Conservation (phyloP, 2,329 filamentous ascomycete genomes). For the Pseudogymnoascus destructans region DNA sequence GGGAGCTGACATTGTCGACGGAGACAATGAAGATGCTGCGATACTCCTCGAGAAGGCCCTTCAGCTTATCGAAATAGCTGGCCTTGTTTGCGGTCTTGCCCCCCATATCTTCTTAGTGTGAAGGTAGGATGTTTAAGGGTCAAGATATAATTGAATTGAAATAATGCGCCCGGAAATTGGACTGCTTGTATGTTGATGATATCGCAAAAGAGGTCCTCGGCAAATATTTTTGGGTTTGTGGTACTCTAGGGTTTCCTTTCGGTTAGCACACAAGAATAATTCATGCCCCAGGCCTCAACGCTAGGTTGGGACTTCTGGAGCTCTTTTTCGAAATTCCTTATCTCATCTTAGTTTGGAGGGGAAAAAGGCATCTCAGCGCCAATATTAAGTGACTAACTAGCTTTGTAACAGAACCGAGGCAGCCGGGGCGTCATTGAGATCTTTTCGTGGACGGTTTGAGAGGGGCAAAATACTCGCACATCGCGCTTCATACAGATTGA, state of each 20-base stretch:
- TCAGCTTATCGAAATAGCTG: constrained; percentile 99
- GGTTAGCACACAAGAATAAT: constrained; percentile 2
- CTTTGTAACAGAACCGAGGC: constrained; percentile 4
- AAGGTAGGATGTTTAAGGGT: constrained; percentile 99
- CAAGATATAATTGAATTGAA: constrained; percentile 29
- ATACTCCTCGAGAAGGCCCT: constrained; percentile 92
- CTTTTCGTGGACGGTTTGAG: not conserved
- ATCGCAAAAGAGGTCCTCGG: constrained; percentile 8
- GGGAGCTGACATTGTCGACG: constrained; percentile 99
- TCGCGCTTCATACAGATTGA: constrained; percentile 1
- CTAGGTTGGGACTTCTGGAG: not conserved
- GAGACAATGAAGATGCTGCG: constrained; percentile 93
- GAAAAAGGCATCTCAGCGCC: not conserved
- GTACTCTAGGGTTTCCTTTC: constrained; percentile 7
- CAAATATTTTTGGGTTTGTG: constrained; percentile 8
- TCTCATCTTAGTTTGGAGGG: constrained; percentile 4
- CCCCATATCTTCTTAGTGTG: constrained; percentile 95
- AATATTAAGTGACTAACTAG: constrained; percentile 1
- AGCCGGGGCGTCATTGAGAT: constrained; percentile 1
- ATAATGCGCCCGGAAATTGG: constrained; percentile 14
- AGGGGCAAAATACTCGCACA: constrained; percentile 4
- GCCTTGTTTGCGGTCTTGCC: constrained; percentile 91
- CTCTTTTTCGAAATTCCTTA: not conserved
- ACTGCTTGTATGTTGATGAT: constrained; percentile 10
- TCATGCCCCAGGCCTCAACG: not conserved